Base-by-base conservation (phyloP, 78 protist genomes). In the Dictyostelium capitatum region DNA sequence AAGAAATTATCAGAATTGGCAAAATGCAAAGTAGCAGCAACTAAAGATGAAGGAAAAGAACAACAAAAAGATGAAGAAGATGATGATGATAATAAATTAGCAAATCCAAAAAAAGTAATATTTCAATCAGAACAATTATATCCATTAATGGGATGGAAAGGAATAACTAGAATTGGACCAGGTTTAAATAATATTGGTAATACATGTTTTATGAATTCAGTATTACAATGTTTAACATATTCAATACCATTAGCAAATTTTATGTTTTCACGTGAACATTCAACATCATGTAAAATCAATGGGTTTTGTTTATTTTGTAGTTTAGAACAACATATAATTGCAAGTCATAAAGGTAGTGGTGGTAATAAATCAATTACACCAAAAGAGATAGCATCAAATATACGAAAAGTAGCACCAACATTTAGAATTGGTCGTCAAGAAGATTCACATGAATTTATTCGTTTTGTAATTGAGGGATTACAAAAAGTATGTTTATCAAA, bases 131-230 rank as follows among this genome's bases (percentile, higher is more conserved):
- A 87, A 0, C 23, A 65, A 25, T 12, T 87, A 17, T 15, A 19
- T 0, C 17, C 83, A 19, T 7, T 87, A 46, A 77, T 77, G 84
- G 6, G 6, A 28, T 87, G 93, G 93, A 87, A 64, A 51, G 25
- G 32, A 10, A 48, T 87, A 48, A 15, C 32, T 14, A 67, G 69
- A 41, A 32, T 83, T 80, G 95, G 95, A 20, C 32, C 90, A 6
- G 96, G 96, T 48, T 80, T 94, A 12, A 67, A 47, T 23, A 94
- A 94, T 56, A 43, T 98, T 25, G 99, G 99, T 53, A 98, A 98
- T 95, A 98, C 99, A 0, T 98, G 99, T 82, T 98, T 98, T 79
- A 56, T 97, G 69, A 98, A 98, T 82, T 41, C 98, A 0, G 98
- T 96, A 9, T 83, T 98, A 30, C 99, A 98, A 85, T 97, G 99